These are phyloP conservation scores for Lodderomyces elongisporus DNA, from an alignment of 1,139 yeast genomes.

Conservation along the genomic window DNA sequence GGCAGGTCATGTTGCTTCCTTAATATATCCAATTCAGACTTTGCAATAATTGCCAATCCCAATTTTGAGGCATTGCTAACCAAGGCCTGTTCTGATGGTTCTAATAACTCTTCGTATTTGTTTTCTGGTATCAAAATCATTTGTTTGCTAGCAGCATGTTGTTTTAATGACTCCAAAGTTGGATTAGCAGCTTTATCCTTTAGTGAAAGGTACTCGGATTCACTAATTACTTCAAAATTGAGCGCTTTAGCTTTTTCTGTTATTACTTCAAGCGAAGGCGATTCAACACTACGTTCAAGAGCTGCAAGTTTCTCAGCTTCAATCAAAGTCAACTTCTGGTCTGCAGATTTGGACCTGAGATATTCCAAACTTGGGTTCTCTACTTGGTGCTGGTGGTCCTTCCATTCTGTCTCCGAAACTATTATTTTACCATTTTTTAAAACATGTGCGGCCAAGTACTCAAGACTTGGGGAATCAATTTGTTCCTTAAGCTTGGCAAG, in stretches of 20 bases:
- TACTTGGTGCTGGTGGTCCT: slow-evolving; percentile 11
- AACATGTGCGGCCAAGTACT: slow-evolving; percentile 15
- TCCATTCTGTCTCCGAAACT: slow-evolving; percentile 17
- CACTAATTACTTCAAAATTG: slow-evolving; percentile 12
- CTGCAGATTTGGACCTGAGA: slow-evolving; percentile 16
- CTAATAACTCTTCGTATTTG: slow-evolving; percentile 19
- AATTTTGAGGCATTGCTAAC: slow-evolving; percentile 12
- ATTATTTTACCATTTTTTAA: slow-evolving; percentile 9
- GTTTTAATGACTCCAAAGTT: slow-evolving; percentile 19
- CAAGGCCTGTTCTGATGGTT: slow-evolving; percentile 20
- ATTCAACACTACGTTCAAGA: slow-evolving; percentile 7
- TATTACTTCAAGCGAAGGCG: slow-evolving; percentile 20
- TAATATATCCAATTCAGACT: slow-evolving; percentile 11
- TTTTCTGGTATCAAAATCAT: slow-evolving; percentile 20
- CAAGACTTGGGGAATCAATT: slow-evolving; percentile 19
- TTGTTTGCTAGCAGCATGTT: slow-evolving; percentile 13
- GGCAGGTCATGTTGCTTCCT: slow-evolving; percentile 12
- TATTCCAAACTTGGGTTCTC: slow-evolving; percentile 19
- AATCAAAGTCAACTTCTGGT: slow-evolving; percentile 8
- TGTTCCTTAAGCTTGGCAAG: slow-evolving; percentile 14
- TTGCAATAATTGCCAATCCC: slow-evolving; percentile 15
- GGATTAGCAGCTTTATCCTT: slow-evolving; percentile 21
- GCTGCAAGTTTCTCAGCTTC: slow-evolving; percentile 4
- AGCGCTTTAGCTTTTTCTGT: slow-evolving; percentile 12
- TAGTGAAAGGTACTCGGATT: slow-evolving; percentile 15